A percentile compares a stretch with the other conserved stretches of the same genome.
Conservation (phyloP, 805 yeast genomes). For the Sugiyamaella smithiae region DNA sequence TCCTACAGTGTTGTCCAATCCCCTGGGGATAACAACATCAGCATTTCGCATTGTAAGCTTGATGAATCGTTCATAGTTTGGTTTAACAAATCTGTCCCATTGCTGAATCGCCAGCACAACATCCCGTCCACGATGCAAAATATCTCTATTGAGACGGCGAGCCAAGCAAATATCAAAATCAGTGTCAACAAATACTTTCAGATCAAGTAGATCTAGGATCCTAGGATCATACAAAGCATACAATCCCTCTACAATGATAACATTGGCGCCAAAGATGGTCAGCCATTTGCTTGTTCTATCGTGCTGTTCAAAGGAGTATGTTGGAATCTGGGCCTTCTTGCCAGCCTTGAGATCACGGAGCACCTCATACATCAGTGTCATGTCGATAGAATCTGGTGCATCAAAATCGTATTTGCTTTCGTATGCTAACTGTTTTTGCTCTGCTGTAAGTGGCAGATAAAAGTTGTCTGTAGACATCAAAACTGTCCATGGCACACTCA, state of each 20-base stretch:
- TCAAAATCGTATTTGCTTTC: conserved; percentile 78
- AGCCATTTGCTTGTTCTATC: conserved; percentile 59
- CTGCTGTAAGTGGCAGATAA: conserved; percentile 68
- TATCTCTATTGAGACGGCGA: conserved; percentile 82
- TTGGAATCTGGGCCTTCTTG: conserved; percentile 59
- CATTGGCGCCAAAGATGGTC: conserved; percentile 90
- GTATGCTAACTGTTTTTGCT: conserved; percentile 63
- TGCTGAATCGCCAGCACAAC: conserved; percentile 77
- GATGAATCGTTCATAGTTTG: conserved; percentile 75
- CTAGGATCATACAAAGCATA: conserved; percentile 74
- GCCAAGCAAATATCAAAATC: conserved; percentile 91
- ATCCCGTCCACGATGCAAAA: conserved; percentile 81
- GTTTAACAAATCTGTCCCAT: conserved; percentile 90
- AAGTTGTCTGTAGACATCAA: conserved; percentile 87
- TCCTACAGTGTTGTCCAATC: conserved; percentile 77
- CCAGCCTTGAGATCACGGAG: conserved; percentile 71
- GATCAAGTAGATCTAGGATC: conserved; percentile 71
- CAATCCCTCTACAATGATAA: conserved; percentile 88
- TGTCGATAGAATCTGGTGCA: conserved; percentile 77
- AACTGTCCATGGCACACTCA: conserved; percentile 86
- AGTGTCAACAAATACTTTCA: conserved; percentile 89
- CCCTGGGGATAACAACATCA: conserved; percentile 87
- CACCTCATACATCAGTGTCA: conserved; percentile 64
- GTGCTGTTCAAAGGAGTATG: conserved; percentile 65
- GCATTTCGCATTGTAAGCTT: conserved; percentile 76